Conservation (phyloP, 2,329 filamentous ascomycete species). For the Ophidiomyces ophidiicola region DNA sequence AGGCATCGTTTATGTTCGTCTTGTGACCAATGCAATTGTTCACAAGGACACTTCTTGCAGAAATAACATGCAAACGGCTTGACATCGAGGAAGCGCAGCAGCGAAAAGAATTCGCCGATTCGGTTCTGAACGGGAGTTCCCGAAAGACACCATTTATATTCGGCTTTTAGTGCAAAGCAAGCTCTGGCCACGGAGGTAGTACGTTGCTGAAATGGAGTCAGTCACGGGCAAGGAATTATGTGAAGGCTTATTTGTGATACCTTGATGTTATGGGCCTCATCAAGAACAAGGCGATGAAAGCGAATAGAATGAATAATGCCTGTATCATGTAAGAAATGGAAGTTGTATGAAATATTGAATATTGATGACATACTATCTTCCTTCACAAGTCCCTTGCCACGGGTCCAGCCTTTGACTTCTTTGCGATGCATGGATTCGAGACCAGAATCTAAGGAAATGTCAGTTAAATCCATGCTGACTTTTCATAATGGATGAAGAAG, state of each 20-base stretch:
- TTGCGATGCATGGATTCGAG: conserved; percentile 87
- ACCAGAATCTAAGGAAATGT: conserved; percentile 39
- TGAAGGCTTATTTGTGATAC: conserved; percentile 25
- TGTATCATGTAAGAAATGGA: conserved; percentile 19
- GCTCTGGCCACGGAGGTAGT: conserved; percentile 87
- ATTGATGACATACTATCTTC: conserved; percentile 44
- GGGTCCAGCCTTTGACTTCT: conserved; percentile 78
- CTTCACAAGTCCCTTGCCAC: conserved; percentile 68
- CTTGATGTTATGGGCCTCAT: conserved; percentile 93
- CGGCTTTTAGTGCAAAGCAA: conserved; percentile 78
- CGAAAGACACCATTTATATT: conserved; percentile 89
- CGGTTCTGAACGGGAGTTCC: conserved; percentile 94
- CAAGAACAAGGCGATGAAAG: conserved; percentile 84
- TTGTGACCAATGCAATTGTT: conserved; percentile 71
- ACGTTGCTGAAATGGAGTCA: conserved; percentile 34
- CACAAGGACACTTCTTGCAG: conserved; percentile 75
- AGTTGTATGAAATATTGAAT: neutral
- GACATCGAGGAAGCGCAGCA: conserved; percentile 82
- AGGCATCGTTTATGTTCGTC: conserved; percentile 59
- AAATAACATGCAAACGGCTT: conserved; percentile 86
- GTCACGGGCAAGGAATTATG: neutral
- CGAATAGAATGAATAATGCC: conserved; percentile 71
- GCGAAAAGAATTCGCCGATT: conserved; percentile 92
- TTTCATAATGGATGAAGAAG: neutral
- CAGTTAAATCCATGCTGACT: neutral